Evolutionary conservation across 2,329 filamentous ascomycete species (phyloP), one percentile per base, ranked within the genome.

Genomic region (Ploettnerulaceae sp.): DNA sequence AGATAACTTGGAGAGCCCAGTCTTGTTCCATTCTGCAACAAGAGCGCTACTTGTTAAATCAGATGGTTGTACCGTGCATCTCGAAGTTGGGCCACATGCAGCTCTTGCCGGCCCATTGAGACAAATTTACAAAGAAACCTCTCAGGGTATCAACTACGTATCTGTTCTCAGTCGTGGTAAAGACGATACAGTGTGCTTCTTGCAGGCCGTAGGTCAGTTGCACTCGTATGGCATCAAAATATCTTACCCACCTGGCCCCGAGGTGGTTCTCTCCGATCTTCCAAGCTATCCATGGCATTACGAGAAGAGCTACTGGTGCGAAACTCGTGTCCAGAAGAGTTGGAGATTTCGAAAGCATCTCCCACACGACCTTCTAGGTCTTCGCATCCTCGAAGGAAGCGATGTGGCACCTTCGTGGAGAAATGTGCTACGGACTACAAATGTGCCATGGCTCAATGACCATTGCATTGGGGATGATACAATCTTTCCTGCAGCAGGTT

Each of bases 281-380:
- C 74, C 75, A 1, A 62, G 65, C 0, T 78, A 78, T 47, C 66
- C 70, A 2, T 79, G 74, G 73, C 72, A 77, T 21, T 74, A 77
- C 45, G 58, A 61, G n/a, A 71, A 67, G 25, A 59, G 56, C 76
- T 73, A 72, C 66, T 45, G 21, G 32, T 2, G 3, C 21, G 41
- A 35, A 8, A 12, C 8, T 5, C 20, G 15, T 11, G 3, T 21
- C 3, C 20, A 9, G 7, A 45, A 22, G 5, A 14, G 21, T 3
- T 36, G 17, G 2, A 56, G 73, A 1, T 68, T 71, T 45, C 65
- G 72, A 12, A 61, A 67, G 21, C 67, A 68, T 44, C 67, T 67
- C 2, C 67, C 71, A 12, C 69, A 72, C 37, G 56, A 59, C 20
- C 32, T 60, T 2, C 51, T 67, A 0, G 64, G 67, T 1, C 53